Evolutionary conservation across 1,284 basidiomycete genomes (phyloP), one percentile per base, ranked within the genome.

Genomic region (Microstroma glucosiphilum): DNA sequence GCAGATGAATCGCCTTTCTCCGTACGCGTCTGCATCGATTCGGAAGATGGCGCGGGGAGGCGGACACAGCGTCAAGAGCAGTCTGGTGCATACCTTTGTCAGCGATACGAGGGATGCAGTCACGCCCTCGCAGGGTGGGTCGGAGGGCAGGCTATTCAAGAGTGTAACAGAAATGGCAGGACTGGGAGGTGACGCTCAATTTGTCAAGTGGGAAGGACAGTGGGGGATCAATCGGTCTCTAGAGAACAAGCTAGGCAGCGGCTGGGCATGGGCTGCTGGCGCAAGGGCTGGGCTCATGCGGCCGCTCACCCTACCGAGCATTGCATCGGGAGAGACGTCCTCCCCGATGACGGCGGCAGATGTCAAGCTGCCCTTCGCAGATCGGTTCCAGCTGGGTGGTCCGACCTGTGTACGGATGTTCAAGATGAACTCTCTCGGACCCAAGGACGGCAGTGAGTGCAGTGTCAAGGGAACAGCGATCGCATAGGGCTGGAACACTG

Each of bases 341-440:
- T 12, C 43, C 43, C 13, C 43, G 17, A 48, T n/a, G 17, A 58
- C 69, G 53, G 46, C 61, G 1, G 82, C 55, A 41, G 59, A 68
- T 8, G 30, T 37, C 30, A 37, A 37, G 9, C 73, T 85, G 26
- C 83, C 84, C 57, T 89, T 90, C 76, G 86, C 84, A 41, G 96
- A 99, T 80, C 86, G 91, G 4, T 94, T 93, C 78, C 92, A 94
- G 71, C 84, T 97, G 0, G 96, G 94, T 30, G 96, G 94, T 0
- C 92, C 96, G 0, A 87, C 89, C n/a, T 90, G 86, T 56, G 83
- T 98, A 1, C 84, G 96, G 26, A 88, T 89, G 65, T 97, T 96
- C 83, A 86, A 86, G 62, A 83, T 86, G 30, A 93, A 92, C 72
- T 85, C 88, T 0, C 83, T 98, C 79, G 96, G 96, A 0, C 87